Conservation (phyloP, 2,329 filamentous ascomycete species). For the Cadophora sp. region DNA sequence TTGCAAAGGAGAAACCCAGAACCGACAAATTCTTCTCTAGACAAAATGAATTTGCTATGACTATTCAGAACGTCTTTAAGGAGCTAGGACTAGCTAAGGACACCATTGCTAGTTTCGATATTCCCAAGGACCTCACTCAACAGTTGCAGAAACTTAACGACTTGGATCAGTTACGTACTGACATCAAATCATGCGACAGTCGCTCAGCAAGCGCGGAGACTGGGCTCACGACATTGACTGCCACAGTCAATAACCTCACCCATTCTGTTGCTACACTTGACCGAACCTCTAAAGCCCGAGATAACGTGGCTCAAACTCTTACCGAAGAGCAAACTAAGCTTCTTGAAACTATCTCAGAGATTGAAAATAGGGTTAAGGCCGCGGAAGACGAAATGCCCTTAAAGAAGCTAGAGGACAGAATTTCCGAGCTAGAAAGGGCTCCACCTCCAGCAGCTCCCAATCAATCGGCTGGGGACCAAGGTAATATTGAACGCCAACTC, state of each 20-base stretch:
- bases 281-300: not conserved
- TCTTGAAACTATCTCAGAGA: not conserved
- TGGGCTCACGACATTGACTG: not conserved
- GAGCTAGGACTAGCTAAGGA: not conserved
- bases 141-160: not conserved
- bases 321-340: not conserved
- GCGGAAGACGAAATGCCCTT: not conserved
- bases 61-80: not conserved
- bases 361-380: not conserved
- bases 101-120: not conserved
- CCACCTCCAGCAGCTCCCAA: not conserved
- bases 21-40: not conserved
- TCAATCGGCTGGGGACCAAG: not conserved
- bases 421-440: not conserved
- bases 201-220: not conserved
- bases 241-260: not conserved
- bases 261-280: not conserved
- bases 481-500: not conserved
- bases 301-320: not conserved
- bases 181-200: not conserved
- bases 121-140: not conserved
- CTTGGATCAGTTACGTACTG: not conserved
- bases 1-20: not conserved
- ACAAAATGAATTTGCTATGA: not conserved
- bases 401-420: not conserved